Percentiles rank a stretch among this genome's conserved stretches.
These are phyloP conservation scores for Zymoseptoria tritici DNA, from an alignment of 2,329 filamentous ascomycete genomes.

Conservation along the genomic window DNA sequence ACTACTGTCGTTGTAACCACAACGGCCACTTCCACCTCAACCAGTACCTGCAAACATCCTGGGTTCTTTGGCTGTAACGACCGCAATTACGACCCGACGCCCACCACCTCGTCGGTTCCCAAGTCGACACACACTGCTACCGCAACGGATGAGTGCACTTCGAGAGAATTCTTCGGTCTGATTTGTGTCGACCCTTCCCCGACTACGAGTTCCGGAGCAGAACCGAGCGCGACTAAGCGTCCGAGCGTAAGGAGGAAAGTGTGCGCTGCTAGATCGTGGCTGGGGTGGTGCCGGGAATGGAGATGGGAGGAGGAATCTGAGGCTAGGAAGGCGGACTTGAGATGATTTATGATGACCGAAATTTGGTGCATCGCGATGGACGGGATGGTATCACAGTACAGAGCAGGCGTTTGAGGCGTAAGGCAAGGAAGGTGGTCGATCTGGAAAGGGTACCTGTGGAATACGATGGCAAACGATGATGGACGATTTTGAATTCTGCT, in stretches of 20 bases:
- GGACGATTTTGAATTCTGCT: not conserved
- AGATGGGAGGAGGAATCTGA: conserved; percentile 10
- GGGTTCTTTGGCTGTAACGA: conserved; percentile 79
- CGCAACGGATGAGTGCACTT: conserved; percentile 18
- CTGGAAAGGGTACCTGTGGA: not conserved
- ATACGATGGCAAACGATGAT: not conserved
- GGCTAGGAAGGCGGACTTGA: not conserved
- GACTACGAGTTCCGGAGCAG: conserved; percentile 3
- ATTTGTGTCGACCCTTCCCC: conserved; percentile 25
- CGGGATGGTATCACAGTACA: not conserved
- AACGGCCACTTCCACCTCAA: conserved; percentile 57
- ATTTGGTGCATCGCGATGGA: not conserved
- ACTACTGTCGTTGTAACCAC: conserved; percentile 12
- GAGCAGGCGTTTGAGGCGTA: not conserved
- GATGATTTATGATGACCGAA: not conserved
- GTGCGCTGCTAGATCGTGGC: conserved; percentile 21
- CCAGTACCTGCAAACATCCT: conserved; percentile 79
- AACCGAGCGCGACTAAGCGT: conserved; percentile 9
- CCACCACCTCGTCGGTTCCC: conserved; percentile 11
- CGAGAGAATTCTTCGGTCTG: conserved; percentile 24
- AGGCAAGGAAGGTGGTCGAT: not conserved
- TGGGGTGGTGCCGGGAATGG: conserved; percentile 21
- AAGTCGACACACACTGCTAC: conserved; percentile 13
- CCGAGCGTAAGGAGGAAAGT: conserved; percentile 15
- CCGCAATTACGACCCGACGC: conserved; percentile 28